Evolutionary conservation across 768 basidiomycete species (phyloP), one percentile per base, ranked within the genome.

Genomic region (Podaxis sp.): DNA sequence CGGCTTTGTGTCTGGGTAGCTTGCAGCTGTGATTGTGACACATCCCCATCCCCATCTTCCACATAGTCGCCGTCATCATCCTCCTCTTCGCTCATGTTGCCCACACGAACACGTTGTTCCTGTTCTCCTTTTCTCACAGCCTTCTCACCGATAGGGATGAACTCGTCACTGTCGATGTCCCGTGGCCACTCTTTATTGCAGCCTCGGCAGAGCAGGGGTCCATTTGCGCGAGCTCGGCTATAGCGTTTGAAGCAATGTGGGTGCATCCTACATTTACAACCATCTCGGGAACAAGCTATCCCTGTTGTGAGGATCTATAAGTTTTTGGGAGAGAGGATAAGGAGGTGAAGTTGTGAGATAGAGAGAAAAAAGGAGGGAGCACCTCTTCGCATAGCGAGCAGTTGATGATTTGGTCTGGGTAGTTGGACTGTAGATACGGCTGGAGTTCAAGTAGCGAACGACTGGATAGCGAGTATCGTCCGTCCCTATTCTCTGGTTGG

Each of bases 331-430:
- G 40, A 42, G 25, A 11, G 55, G 25, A 63, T 23, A 50, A n/a
- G 25, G 27, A 14, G 36, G 16, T 55, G 57, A 42, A 55, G 52
- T 44, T 47, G 9, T 10, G 18, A 25, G 16, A 47, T 10, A 44
- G 28, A 44, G 36, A 61, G n/a, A 28, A 32, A 40, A 35, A 40
- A 38, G 28, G 38, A 7, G 35, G 18, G 10, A 70, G 75, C 13
- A 90, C 89, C 74, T 90, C 88, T 62, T 79, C 69, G 74, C 93
- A 95, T 51, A 88, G 81, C 1, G 82, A 82, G 67, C 93, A 95
- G 63, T 91, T 88, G 2, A 85, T 66, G 14, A 84, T 72, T 52
- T 91, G 88, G 1, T 91, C 86, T 0, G 85, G 77, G 69, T 87
- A 95, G 3, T 83, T 87, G 14, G 82, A 78, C 66, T 85, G 87